Evolutionary conservation across 2,329 filamentous ascomycete species (phyloP).

Genomic region (Sporothrix humicola): DNA sequence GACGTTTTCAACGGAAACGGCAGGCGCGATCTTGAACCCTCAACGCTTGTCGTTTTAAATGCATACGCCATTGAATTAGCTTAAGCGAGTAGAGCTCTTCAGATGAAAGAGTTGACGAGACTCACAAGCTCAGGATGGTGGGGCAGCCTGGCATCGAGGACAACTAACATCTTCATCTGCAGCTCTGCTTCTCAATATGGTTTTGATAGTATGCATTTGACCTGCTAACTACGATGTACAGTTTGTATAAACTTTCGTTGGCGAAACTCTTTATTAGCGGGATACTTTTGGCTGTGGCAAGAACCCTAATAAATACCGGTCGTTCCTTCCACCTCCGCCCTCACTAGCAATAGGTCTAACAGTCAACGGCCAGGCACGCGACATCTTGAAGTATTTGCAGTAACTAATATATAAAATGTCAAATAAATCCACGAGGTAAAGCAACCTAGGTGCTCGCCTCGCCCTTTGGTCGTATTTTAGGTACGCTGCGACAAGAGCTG

Average conservation of each 20-base stretch:
- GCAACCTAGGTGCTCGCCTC: neutral
- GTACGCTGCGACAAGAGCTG: slow-evolving; percentile 4
- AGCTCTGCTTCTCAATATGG: too few species aligned
- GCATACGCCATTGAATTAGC: neutral
- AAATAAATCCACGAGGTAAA: too few species aligned
- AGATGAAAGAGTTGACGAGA: too few species aligned
- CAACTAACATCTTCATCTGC: too few species aligned
- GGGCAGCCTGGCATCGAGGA: too few species aligned
- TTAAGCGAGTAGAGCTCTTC: neutral
- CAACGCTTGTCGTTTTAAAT: neutral
- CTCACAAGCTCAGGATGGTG: too few species aligned
- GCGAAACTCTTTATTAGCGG: neutral
- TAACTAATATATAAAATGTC: too few species aligned
- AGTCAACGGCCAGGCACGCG: neutral
- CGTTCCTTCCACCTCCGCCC: neutral
- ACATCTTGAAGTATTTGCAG: neutral
- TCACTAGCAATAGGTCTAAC: neutral
- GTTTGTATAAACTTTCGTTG: too few species aligned
- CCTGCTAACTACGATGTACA: too few species aligned
- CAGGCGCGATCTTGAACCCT: slow-evolving; percentile 3
- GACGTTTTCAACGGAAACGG: neutral
- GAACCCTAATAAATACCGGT: neutral
- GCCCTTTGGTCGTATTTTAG: neutral
- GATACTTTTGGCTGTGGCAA: neutral
- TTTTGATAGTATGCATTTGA: too few species aligned